Evolutionary conservation across 2,329 filamentous ascomycete species (phyloP), one percentile per base, ranked within the genome.

Genomic region (Penicillium sp.): DNA sequence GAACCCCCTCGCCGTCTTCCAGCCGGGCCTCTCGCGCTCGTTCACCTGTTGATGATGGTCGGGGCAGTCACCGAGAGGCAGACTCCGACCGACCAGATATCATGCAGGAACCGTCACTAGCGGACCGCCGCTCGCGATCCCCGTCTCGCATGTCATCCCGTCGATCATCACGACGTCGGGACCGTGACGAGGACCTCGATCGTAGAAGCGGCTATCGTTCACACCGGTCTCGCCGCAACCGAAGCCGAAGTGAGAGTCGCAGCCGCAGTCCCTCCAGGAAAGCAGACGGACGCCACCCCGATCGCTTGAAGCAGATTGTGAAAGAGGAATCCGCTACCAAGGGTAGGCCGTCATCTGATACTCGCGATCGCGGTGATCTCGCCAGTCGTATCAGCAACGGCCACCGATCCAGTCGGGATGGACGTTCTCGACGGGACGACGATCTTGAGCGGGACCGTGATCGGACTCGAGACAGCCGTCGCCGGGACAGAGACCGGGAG

Each of bases 121-220:
- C 81, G 65, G 77, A 79, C 12, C 83, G 86, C 50, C 83, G 84
- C 53, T 87, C 88, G 0, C 83, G 88, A 58, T 91, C 89, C 5
- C 82, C 82, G 5, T 91, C 90, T 2, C 84, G 84, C 1, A 84
- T 86, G 12, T 82, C 83, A 10, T 82, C 82, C 5, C 80, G 81
- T 39, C 85, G 82, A 55, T 83, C 84, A 6, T 81, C 82, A 51
- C 85, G 87, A 67, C 85, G 86, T 62, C 87, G 86, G 65, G 54
- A 67, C 11, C 58, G 54, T 3, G 87, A 84, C 54, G 83, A 82
- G 63, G 86, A 89, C 43, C 81, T 81, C 58, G 82, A 85, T n/a
- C 67, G 79, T 67, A 69, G 75, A 70, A 66, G 69, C 63, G 67
- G 76, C 59, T 69, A 76, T 65, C 73, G 77, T 17, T 81, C 82